These are phyloP conservation scores for Starmerella sp. DNA, from an alignment of 805 yeast species.

Conservation along the genomic window DNA sequence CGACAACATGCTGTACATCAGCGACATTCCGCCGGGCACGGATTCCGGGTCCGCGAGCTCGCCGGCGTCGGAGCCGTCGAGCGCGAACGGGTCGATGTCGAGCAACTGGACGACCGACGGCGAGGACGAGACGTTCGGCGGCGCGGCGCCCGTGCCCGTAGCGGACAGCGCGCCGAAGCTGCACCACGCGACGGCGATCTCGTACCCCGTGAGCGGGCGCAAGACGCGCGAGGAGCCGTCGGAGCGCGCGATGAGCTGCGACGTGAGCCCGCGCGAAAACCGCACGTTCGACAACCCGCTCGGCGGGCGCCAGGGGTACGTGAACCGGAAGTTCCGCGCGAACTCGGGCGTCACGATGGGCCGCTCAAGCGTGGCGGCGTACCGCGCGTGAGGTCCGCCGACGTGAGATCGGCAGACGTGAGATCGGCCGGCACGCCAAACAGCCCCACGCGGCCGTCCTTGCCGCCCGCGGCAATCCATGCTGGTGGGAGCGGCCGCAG, in stretches of 20 bases:
- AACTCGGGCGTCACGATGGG: conserved; percentile 1
- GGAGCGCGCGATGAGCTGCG: conserved; percentile 8
- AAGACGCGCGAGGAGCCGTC: conserved; percentile 6
- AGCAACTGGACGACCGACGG: background rate
- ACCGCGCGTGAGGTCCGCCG: background rate
- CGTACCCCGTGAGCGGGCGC: background rate
- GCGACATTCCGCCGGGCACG: background rate
- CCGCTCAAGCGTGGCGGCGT: conserved; percentile 12
- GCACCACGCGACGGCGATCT: background rate
- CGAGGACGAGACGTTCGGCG: background rate
- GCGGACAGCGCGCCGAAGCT: background rate
- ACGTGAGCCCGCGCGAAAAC: conserved; percentile 1
- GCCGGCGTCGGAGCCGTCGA: background rate
- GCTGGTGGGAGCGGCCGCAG: conserved; percentile 17
- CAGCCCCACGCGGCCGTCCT: conserved; percentile 43
- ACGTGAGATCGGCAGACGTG: background rate
- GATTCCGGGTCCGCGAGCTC: background rate
- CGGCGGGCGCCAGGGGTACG: conserved; percentile 4
- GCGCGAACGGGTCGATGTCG: background rate
- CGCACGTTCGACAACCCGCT: conserved; percentile 12
- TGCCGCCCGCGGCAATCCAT: conserved; percentile 41
- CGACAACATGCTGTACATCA: conserved; percentile 4
- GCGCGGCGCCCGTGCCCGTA: background rate
- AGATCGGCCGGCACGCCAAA: conserved; percentile 23
- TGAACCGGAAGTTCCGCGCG: conserved; percentile 4